A percentile compares a stretch with the other conserved stretches of the same genome.
phyloP scores from a whole-genome alignment of 2,329 filamentous ascomycete genomes.

The Alternaria postmessia region DNA sequence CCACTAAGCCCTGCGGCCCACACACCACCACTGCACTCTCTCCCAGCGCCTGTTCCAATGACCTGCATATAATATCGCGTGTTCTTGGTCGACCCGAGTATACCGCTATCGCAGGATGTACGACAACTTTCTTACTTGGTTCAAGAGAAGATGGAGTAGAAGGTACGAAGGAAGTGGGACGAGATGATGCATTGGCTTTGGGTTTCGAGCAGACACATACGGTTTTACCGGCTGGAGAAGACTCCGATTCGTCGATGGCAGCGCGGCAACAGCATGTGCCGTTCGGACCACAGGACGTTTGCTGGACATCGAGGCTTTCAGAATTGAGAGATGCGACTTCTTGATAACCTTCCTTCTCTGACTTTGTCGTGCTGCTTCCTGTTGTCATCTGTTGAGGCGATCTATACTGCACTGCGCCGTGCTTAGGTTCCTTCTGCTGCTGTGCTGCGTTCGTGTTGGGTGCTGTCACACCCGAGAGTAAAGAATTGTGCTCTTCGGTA shows the following conservation, averaged over 20 bases:
- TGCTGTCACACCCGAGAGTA: slow-evolving; percentile 35
- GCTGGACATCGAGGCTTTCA: slow-evolving; percentile 17
- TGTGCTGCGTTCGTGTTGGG: slow-evolving; percentile 18
- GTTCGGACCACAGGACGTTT: slow-evolving; percentile 39
- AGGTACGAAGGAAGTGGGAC: slow-evolving; percentile 20
- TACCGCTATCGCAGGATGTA: slow-evolving; percentile 49
- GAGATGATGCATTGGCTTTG: not conserved
- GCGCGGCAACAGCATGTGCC: slow-evolving; percentile 60
- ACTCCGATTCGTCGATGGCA: slow-evolving; percentile 50
- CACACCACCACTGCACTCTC: slow-evolving; percentile 71
- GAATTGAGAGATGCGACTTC: slow-evolving; percentile 24
- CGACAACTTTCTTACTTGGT: slow-evolving; percentile 18
- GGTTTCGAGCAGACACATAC: slow-evolving; percentile 28
- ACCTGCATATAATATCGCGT: slow-evolving; percentile 61
- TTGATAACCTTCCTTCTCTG: slow-evolving; percentile 31
- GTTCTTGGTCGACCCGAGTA: slow-evolving; percentile 63
- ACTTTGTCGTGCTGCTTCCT: slow-evolving; percentile 25
- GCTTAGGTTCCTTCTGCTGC: slow-evolving; percentile 9
- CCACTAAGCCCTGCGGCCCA: slow-evolving; percentile 63
- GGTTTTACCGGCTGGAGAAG: slow-evolving; percentile 36
- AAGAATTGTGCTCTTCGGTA: slow-evolving; percentile 51
- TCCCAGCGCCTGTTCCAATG: slow-evolving; percentile 66
- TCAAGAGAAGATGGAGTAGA: slow-evolving; percentile 21
- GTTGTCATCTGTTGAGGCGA: slow-evolving; percentile 7
- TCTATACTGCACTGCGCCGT: slow-evolving; percentile 30